Evolutionary conservation across 257 asterid genomes (phyloP).

Genomic region (Hygrophila difformis): DNA sequence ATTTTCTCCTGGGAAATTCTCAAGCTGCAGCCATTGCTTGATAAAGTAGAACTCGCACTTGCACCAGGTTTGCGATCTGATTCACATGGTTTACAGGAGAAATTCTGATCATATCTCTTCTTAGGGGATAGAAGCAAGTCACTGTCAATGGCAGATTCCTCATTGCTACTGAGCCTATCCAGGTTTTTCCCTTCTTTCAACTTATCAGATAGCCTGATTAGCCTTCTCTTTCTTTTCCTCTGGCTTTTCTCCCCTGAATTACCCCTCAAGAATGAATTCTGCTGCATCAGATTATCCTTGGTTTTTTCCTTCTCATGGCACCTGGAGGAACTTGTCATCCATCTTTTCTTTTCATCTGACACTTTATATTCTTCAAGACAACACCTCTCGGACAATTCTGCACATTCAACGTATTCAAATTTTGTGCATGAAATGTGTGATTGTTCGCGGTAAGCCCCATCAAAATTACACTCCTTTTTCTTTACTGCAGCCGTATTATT

Average conservation of each 20-base stretch:
- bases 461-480: background rate
- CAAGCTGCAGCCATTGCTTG: background rate
- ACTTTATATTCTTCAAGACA: background rate
- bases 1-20: conserved; percentile 14
- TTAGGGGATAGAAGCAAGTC: background rate
- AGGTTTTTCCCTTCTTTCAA: too few species aligned
- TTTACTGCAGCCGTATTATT: background rate
- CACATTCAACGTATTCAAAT: background rate
- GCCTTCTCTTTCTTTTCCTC: too few species aligned
- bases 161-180: too few species aligned
- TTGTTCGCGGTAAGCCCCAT: conserved; percentile 5
- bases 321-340: background rate
- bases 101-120: background rate
- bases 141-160: too few species aligned
- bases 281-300: too few species aligned
- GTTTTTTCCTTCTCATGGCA: too few species aligned
- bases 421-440: background rate
- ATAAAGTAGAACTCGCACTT: too few species aligned
- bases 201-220: too few species aligned
- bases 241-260: too few species aligned
- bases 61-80: conserved; percentile 4
- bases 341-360: background rate
- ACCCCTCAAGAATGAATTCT: too few species aligned
- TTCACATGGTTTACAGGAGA: background rate
- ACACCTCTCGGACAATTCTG: background rate